Conservation (phyloP, 805 yeast genomes). For the Komagataella pastoris region DNA sequence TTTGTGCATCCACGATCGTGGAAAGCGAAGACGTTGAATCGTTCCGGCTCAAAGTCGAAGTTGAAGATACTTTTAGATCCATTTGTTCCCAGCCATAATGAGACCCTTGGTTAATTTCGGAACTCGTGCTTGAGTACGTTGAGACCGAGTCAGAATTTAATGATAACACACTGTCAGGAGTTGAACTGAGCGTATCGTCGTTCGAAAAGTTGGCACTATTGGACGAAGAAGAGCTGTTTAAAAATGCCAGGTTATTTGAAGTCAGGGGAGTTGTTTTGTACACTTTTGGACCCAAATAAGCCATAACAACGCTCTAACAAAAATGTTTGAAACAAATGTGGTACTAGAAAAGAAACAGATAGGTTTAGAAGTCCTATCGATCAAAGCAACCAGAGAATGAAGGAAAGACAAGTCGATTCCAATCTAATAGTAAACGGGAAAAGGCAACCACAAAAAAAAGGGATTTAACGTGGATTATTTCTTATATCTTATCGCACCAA, state of each 20-base stretch:
- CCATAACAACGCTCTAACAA: constrained; percentile 9
- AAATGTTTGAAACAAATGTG: neutral
- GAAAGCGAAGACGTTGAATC: constrained; percentile 1
- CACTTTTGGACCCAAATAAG: constrained; percentile 21
- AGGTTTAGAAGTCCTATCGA: neutral
- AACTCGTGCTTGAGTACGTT: constrained; percentile 9
- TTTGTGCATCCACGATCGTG: neutral
- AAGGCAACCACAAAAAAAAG: neutral
- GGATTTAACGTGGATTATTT: neutral
- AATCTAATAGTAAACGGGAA: neutral
- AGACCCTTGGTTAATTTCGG: constrained; percentile 1
- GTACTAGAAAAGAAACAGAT: neutral
- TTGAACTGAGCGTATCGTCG: neutral
- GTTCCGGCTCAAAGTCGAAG: neutral
- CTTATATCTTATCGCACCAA: neutral
- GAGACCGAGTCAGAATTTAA: constrained; percentile 11
- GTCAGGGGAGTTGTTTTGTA: constrained; percentile 22
- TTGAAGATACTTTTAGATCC: neutral
- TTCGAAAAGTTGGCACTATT: constrained; percentile 9
- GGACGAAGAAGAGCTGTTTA: constrained; percentile 10
- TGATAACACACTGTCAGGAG: neutral
- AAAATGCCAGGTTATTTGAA: constrained; percentile 15
- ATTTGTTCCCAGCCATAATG: neutral
- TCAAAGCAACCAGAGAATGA: neutral
- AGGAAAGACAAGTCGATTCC: neutral